Percentiles rank a stretch among this genome's conserved stretches.
Conservation (phyloP, 257 asterid genomes). For the Solanum clarkiae region DNA sequence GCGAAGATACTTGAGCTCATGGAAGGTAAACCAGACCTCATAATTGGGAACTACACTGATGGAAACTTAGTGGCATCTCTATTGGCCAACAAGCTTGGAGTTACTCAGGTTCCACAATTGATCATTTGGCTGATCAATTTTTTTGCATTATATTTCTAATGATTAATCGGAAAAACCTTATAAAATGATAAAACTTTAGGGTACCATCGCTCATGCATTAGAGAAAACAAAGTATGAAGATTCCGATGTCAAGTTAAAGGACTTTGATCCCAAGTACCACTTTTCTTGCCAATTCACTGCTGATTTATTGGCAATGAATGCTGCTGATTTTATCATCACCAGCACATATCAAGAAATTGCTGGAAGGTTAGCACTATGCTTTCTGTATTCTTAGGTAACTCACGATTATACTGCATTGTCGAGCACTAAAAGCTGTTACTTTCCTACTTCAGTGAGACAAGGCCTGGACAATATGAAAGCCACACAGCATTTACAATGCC, state of each 20-base stretch:
- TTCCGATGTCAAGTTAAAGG: conserved; percentile 68
- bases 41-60: conserved; percentile 78
- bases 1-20: conserved; percentile 50
- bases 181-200: conserved; percentile 16
- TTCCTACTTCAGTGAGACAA: conserved; percentile 38
- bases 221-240: conserved; percentile 88
- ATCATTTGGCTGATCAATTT: neutral
- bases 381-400: neutral
- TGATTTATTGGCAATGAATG: conserved; percentile 74
- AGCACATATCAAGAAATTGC: conserved; percentile 93
- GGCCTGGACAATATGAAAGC: conserved; percentile 82
- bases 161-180: neutral
- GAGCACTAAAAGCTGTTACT: neutral
- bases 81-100: conserved; percentile 72
- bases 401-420: neutral
- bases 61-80: conserved; percentile 82
- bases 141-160: neutral
- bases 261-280: conserved; percentile 63
- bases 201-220: conserved; percentile 90
- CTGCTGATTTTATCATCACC: conserved; percentile 72
- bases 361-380: conserved; percentile 48
- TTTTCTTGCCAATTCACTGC: conserved; percentile 83
- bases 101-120: conserved; percentile 32
- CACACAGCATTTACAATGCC: conserved; percentile 80
- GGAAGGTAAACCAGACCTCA: conserved; percentile 81